Percentiles rank a stretch among this genome's conserved stretches.
Evolutionary conservation across 2,329 filamentous ascomycete species (phyloP).

Genomic region (Hypoxylon sp.): DNA sequence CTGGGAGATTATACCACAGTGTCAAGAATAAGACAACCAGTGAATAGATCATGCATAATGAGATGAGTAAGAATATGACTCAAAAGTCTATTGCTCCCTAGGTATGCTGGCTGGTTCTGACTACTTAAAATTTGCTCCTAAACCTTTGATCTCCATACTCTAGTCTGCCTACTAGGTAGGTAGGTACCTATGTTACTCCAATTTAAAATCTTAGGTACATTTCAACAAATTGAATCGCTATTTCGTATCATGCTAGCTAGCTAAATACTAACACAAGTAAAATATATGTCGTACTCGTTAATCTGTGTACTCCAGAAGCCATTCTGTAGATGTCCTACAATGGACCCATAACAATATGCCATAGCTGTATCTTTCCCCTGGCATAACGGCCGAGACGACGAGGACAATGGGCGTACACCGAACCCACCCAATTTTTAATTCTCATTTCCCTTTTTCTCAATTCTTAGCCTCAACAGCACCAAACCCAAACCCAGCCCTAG

Average conservation of each 20-base stretch:
- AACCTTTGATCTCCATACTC: too few relatives aligned
- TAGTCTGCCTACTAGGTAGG: too few relatives aligned
- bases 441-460: not conserved
- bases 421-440: not conserved
- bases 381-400: not conserved
- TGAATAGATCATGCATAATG: too few relatives aligned
- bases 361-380: not conserved
- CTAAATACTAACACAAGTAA: not conserved
- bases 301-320: not conserved
- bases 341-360: not conserved
- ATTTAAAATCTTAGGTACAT: not conserved
- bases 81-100: too few relatives aligned
- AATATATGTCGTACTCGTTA: constrained; percentile 5
- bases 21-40: too few relatives aligned
- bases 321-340: not conserved
- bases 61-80: too few relatives aligned
- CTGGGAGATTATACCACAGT: too few relatives aligned
- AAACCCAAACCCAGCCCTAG: constrained; percentile 5
- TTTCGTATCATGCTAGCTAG: not conserved
- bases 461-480: not conserved
- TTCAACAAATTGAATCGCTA: constrained; percentile 5
- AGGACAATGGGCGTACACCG: not conserved
- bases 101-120: not conserved
- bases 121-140: not conserved
- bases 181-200: too few relatives aligned